A percentile compares a stretch with the other conserved stretches of the same genome.
Conservation (phyloP, 805 yeast genomes). For the Cyberlindnera galapagoensis region DNA sequence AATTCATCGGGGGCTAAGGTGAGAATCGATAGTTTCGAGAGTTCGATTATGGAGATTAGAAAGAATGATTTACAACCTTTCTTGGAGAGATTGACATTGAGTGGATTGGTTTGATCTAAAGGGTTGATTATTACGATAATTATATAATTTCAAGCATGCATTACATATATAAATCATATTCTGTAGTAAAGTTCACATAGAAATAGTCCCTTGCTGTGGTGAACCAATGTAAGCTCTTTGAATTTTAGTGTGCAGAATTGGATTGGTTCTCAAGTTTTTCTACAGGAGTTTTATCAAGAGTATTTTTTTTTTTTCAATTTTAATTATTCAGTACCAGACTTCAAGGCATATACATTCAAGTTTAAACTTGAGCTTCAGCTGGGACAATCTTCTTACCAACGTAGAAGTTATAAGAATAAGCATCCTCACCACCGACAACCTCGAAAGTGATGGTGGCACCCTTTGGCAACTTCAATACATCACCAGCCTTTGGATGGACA, state of each 20-base stretch:
- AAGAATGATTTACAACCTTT: slow-evolving; percentile 86
- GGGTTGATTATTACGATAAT: too few species aligned
- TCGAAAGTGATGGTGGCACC: slow-evolving; percentile 64
- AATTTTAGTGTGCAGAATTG: too few species aligned
- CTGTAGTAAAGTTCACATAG: too few species aligned
- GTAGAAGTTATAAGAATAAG: slow-evolving; percentile 32
- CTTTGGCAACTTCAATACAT: slow-evolving; percentile 58
- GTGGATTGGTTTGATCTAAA: slow-evolving; percentile 45
- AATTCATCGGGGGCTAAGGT: slow-evolving; percentile 79
- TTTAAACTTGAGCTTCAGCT: not conserved
- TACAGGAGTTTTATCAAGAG: too few species aligned
- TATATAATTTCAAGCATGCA: too few species aligned
- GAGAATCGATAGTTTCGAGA: slow-evolving; percentile 90
- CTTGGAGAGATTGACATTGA: slow-evolving; percentile 72
- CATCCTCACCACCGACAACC: slow-evolving; percentile 55
- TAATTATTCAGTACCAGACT: not conserved
- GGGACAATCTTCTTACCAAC: slow-evolving; percentile 20
- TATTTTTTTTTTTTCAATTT: not conserved
- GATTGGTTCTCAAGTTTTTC: too few species aligned
- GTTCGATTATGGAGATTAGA: slow-evolving; percentile 84
- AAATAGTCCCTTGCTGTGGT: too few species aligned
- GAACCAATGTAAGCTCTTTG: too few species aligned
- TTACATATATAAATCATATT: too few species aligned
- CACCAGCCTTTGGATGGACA: slow-evolving; percentile 56
- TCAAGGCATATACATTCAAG: too few species aligned